Conservation (phyloP, 306 rosid genomes). For the Cyclanthera cordifolia region DNA sequence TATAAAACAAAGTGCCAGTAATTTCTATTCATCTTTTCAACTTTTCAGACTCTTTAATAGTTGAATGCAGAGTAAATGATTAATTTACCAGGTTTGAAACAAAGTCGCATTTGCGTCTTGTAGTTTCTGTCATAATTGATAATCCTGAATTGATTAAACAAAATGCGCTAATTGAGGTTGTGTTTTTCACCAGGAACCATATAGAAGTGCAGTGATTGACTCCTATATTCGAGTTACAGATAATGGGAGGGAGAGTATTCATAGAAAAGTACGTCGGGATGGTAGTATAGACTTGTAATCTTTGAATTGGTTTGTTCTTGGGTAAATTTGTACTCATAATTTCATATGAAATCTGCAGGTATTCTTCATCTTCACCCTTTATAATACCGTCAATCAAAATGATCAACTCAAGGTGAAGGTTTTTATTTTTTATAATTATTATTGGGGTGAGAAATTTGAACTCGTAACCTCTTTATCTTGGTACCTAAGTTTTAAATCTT, state of each 20-base stretch:
- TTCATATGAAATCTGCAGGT: slow-evolving; percentile 34
- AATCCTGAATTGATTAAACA: background rate
- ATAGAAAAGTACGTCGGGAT: slow-evolving; percentile 39
- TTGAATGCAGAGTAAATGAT: background rate
- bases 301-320: background rate
- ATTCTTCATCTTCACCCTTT: slow-evolving; percentile 54
- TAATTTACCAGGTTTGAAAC: background rate
- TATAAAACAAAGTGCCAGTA: background rate
- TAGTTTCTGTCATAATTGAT: background rate
- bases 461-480: too few relatives aligned
- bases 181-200: slow-evolving; percentile 48
- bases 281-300: background rate
- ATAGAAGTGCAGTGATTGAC: slow-evolving; percentile 69
- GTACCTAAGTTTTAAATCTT: too few relatives aligned
- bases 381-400: slow-evolving; percentile 48
- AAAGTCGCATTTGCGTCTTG: slow-evolving; percentile 3
- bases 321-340: slow-evolving; percentile 9
- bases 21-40: background rate
- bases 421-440: too few relatives aligned
- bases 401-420: slow-evolving; percentile 67
- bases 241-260: slow-evolving; percentile 62
- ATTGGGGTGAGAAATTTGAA: too few relatives aligned
- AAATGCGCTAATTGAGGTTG: slow-evolving; percentile 8
- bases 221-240: slow-evolving; percentile 56
- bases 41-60: background rate